Evolutionary conservation across 2,329 filamentous ascomycete species (phyloP).

Genomic region (Alternaria dauci): DNA sequence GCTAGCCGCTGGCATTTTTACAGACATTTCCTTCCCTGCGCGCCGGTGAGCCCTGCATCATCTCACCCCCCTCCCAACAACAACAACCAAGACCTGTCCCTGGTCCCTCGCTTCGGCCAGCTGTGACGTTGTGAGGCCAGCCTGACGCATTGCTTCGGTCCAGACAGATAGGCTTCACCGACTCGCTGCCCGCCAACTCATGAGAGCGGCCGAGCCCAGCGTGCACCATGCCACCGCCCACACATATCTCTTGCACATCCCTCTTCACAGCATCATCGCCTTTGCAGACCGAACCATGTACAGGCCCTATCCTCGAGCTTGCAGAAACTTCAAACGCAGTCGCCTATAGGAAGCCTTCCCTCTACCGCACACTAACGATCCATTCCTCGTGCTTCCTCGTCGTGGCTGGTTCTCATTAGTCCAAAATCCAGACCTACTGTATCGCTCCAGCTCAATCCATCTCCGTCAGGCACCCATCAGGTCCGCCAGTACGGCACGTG

Average conservation of each 20-base stretch:
- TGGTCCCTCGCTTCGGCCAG: conserved; percentile 1
- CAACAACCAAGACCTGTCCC: conserved; percentile 14
- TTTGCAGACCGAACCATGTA: conserved; percentile 16
- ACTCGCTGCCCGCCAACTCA: conserved; percentile 15
- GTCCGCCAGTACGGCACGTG: conserved; percentile 32
- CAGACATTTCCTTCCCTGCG: conserved; percentile 8
- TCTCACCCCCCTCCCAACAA: conserved; percentile 1
- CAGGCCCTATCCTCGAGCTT: conserved; percentile 35
- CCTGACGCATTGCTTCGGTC: neutral
- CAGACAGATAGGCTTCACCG: conserved; percentile 30
- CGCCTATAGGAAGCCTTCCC: conserved; percentile 36
- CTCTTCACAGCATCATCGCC: conserved; percentile 17
- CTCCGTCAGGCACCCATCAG: conserved; percentile 30
- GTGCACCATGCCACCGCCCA: neutral
- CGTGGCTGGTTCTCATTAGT: conserved; percentile 46
- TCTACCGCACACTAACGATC: conserved; percentile 24
- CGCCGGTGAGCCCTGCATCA: conserved; percentile 13
- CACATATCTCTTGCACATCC: neutral
- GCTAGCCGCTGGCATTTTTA: conserved; percentile 9
- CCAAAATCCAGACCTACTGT: conserved; percentile 21
- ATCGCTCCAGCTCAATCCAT: conserved; percentile 20
- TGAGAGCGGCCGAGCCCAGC: too few relatives aligned
- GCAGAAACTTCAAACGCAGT: conserved; percentile 18
- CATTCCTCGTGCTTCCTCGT: conserved; percentile 27
- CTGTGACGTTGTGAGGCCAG: conserved; percentile 4